These are phyloP conservation scores for Neonectria faginata DNA, from an alignment of 2,329 filamentous ascomycete species.

Conservation along the genomic window DNA sequence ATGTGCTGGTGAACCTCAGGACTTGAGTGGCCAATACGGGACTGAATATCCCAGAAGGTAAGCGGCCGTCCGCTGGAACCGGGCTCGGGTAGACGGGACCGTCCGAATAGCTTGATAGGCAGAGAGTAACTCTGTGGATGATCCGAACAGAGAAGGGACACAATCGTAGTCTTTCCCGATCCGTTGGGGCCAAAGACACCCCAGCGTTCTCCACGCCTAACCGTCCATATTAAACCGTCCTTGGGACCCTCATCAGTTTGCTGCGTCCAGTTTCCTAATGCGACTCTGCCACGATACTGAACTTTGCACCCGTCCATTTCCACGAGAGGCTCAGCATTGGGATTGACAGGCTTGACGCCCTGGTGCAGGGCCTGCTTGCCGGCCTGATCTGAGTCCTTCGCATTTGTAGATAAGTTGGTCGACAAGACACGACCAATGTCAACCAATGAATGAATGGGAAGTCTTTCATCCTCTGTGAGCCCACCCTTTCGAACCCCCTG, in stretches of 20 bases:
- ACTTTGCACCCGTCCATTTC: slow-evolving; percentile 90
- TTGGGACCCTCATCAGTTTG: slow-evolving; percentile 59
- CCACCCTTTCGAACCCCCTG: slow-evolving; percentile 59
- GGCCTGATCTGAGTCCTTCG: slow-evolving; percentile 4
- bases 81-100: slow-evolving; percentile 79
- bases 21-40: slow-evolving; percentile 89
- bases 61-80: slow-evolving; percentile 76
- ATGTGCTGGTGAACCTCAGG: slow-evolving; percentile 96
- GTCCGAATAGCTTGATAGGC: slow-evolving; percentile 87
- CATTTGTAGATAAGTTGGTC: slow-evolving; percentile 36
- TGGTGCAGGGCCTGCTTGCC: slow-evolving; percentile 29
- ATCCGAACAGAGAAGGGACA: slow-evolving; percentile 93
- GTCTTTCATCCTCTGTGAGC: slow-evolving; percentile 58
- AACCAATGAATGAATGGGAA: slow-evolving; percentile 61
- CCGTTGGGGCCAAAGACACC: slow-evolving; percentile 94
- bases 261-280: slow-evolving; percentile 84
- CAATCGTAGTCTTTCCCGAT: slow-evolving; percentile 93
- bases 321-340: slow-evolving; percentile 75
- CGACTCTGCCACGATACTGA: slow-evolving; percentile 80
- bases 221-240: slow-evolving; percentile 82
- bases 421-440: slow-evolving; percentile 62
- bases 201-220: slow-evolving; percentile 87
- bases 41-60: slow-evolving; percentile 92
- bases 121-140: slow-evolving; percentile 94
- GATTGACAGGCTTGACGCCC: slow-evolving; percentile 39